These are phyloP conservation scores for Cercospora sp. DNA, from an alignment of 2,329 filamentous ascomycete genomes.

Conservation along the genomic window DNA sequence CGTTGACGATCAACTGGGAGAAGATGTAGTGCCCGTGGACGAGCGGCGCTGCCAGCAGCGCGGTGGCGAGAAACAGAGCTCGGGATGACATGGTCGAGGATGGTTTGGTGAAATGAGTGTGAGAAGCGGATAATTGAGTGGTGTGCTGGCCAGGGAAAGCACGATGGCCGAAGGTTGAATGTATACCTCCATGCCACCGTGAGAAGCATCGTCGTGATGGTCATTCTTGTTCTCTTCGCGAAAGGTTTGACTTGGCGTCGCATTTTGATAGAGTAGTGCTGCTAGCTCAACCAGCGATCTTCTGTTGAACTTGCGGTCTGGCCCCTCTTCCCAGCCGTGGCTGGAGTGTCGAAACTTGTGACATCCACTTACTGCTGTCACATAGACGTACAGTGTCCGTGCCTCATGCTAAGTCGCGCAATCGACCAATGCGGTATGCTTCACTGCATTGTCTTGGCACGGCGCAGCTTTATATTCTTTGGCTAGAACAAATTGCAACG, in stretches of 20 bases:
- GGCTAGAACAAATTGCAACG: not conserved
- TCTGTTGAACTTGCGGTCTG: not conserved
- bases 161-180: not conserved
- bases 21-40: conserved; percentile 26
- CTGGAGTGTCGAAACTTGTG: not conserved
- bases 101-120: not conserved
- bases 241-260: not conserved
- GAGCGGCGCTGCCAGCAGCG: not conserved
- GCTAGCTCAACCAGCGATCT: not conserved
- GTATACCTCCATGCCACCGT: not conserved
- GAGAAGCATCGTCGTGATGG: not conserved
- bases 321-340: not conserved
- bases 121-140: not conserved
- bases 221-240: not conserved
- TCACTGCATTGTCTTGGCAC: not conserved
- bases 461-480: not conserved
- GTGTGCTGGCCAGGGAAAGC: not conserved
- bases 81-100: not conserved
- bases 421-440: not conserved
- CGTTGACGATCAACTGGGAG: conserved; percentile 26
- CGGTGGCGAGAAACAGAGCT: not conserved
- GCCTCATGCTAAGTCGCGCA: not conserved
- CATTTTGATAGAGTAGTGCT: not conserved
- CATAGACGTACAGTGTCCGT: not conserved
- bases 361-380: not conserved